These are phyloP conservation scores for Pelargonium fulgidum DNA, from an alignment of 441 rosid genomes.

Conservation along the genomic window DNA sequence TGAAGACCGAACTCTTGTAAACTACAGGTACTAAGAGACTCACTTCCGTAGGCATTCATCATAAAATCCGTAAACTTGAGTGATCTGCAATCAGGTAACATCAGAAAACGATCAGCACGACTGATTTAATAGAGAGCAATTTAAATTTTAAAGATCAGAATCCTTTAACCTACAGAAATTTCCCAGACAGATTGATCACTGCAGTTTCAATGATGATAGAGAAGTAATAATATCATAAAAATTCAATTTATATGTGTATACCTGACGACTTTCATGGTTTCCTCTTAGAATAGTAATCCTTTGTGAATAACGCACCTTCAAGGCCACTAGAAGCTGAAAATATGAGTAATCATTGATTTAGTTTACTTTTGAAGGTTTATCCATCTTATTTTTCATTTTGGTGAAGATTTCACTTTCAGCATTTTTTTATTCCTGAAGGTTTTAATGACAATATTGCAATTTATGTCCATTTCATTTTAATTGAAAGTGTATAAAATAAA, in stretches of 20 bases:
- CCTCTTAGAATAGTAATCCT: slow-evolving; percentile 85
- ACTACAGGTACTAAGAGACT: slow-evolving; percentile 31
- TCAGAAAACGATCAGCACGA: slow-evolving; percentile 8
- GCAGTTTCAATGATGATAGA: not conserved
- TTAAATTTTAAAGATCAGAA: not conserved
- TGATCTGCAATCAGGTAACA: slow-evolving; percentile 53
- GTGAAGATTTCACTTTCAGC: not conserved
- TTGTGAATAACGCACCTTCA: slow-evolving; percentile 73
- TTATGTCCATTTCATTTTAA: not conserved
- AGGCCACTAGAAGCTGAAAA: slow-evolving; percentile 73
- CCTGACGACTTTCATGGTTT: slow-evolving; percentile 96
- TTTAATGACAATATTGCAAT: not conserved
- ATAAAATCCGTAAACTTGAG: slow-evolving; percentile 93
- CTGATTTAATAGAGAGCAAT: not conserved
- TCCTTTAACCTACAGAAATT: not conserved
- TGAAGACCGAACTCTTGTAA: not conserved
- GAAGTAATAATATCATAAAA: too few relatives aligned
- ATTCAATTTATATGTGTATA: slow-evolving; percentile 17
- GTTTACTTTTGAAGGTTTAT: not conserved
- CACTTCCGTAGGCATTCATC: slow-evolving; percentile 94
- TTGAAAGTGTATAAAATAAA: not conserved
- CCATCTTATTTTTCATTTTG: not conserved
- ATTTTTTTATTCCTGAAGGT: not conserved
- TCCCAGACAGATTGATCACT: not conserved
- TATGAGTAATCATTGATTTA: slow-evolving; percentile 4